phyloP scores from a whole-genome alignment of 2,329 filamentous ascomycete genomes.

The Phialophora expanda region DNA sequence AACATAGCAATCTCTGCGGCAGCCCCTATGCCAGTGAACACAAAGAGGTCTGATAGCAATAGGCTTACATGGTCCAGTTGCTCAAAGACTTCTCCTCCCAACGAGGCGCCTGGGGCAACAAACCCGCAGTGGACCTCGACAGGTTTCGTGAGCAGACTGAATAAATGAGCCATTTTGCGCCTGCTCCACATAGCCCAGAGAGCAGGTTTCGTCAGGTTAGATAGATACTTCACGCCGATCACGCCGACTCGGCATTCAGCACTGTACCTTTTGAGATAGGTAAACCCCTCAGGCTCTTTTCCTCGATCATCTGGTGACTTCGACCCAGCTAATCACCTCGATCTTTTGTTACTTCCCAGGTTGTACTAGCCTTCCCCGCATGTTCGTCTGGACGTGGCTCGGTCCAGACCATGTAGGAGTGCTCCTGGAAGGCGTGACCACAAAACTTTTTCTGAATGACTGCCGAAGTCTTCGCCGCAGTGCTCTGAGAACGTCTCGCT shows the following conservation, averaged over 20 bases:
- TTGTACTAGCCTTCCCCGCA: slow-evolving; percentile 1
- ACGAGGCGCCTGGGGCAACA: not conserved
- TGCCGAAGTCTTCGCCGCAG: not conserved
- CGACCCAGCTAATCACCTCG: not conserved
- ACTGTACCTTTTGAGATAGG: not conserved
- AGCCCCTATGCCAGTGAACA: not conserved
- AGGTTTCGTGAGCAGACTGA: not conserved
- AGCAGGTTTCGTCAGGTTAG: not conserved
- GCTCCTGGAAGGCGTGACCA: not conserved
- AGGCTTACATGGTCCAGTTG: not conserved
- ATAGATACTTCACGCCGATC: not conserved
- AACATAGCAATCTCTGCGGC: not conserved
- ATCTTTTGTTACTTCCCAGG: not conserved
- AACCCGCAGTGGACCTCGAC: not conserved
- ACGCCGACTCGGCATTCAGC: not conserved
- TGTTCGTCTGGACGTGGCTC: not conserved
- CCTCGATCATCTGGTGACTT: not conserved
- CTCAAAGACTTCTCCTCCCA: not conserved
- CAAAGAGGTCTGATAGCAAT: too few relatives aligned
- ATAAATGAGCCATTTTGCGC: slow-evolving; percentile 6
- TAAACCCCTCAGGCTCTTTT: not conserved
- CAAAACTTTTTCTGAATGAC: not conserved
- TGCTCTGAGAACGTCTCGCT: not conserved
- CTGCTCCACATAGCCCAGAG: not conserved
- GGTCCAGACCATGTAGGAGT: not conserved